Percentiles rank a stretch among this genome's conserved stretches.
Conservation (phyloP, 352 stramenopile genomes). For the Globisporangium okanoganense region DNA sequence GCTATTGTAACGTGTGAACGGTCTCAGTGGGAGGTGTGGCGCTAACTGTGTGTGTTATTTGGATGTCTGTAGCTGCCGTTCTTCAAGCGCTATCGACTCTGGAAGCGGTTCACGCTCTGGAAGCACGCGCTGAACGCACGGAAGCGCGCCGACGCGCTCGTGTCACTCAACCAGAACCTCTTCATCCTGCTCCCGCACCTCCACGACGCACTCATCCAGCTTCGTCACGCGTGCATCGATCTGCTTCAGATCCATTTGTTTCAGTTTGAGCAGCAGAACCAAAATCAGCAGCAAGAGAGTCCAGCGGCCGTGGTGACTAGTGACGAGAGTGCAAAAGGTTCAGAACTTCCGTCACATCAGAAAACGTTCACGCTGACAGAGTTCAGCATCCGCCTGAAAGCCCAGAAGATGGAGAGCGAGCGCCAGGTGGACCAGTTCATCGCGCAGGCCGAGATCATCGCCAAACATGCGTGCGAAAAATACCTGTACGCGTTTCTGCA, state of each 20-base stretch:
- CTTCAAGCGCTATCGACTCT: constrained; percentile 86
- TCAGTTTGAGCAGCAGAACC: constrained; percentile 22
- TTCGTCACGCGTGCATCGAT: constrained; percentile 60
- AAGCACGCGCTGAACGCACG: constrained; percentile 59
- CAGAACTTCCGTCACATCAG: constrained; percentile 3
- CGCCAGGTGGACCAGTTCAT: constrained; percentile 60
- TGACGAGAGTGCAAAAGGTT: neutral
- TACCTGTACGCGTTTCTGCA: constrained; percentile 56
- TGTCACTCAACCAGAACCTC: constrained; percentile 69
- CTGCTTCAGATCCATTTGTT: constrained; percentile 42
- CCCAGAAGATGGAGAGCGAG: constrained; percentile 63
- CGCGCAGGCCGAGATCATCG: constrained; percentile 42
- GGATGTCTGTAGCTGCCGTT: constrained; percentile 60
- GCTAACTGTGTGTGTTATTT: neutral
- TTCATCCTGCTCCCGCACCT: constrained; percentile 88
- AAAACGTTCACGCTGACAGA: constrained; percentile 78
- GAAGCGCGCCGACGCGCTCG: constrained; percentile 32
- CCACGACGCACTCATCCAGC: constrained; percentile 68
- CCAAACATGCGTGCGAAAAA: constrained; percentile 61
- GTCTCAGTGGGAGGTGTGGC: neutral
- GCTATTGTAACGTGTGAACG: neutral
- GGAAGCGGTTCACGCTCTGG: constrained; percentile 91
- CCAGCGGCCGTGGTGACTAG: no score
- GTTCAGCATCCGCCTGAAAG: constrained; percentile 73
- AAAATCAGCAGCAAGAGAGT: neutral